Conservation (phyloP, 441 rosid species). For the Croton setiger region DNA sequence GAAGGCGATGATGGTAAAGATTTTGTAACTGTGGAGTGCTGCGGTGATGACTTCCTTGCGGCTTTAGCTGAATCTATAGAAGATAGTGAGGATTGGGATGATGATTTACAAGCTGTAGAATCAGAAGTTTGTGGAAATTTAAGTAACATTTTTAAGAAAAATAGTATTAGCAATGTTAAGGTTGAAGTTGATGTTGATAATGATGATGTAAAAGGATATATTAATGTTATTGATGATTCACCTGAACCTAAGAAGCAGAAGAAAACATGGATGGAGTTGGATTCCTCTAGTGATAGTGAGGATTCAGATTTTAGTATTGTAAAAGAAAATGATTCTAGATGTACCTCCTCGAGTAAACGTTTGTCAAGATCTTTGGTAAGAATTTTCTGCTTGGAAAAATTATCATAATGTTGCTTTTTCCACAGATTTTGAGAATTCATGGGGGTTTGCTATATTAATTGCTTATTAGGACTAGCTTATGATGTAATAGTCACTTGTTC, state of each 20-base stretch:
- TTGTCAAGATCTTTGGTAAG: slow-evolving; percentile 50
- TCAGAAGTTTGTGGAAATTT: slow-evolving; percentile 81
- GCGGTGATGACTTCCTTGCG: slow-evolving; percentile 85
- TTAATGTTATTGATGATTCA: slow-evolving; percentile 52
- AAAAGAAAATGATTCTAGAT: slow-evolving; percentile 22
- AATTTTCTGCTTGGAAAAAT: neutral
- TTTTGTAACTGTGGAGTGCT: slow-evolving; percentile 76
- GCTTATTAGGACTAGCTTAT: neutral
- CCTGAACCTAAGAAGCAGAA: slow-evolving; percentile 39
- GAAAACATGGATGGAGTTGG: slow-evolving; percentile 45
- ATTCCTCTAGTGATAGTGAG: slow-evolving; percentile 55
- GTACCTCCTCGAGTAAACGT: slow-evolving; percentile 19
- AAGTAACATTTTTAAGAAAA: slow-evolving; percentile 46
- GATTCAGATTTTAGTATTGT: slow-evolving; percentile 25
- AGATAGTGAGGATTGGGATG: slow-evolving; percentile 83
- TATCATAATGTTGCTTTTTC: neutral
- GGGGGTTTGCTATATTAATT: neutral
- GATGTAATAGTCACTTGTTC: neutral
- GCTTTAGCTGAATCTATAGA: slow-evolving; percentile 74
- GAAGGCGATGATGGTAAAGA: slow-evolving; percentile 86
- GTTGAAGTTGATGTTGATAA: slow-evolving; percentile 17
- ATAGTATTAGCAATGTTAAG: slow-evolving; percentile 20
- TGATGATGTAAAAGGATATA: slow-evolving; percentile 21
- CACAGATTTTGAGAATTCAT: neutral
- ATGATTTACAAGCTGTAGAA: slow-evolving; percentile 67